These are phyloP conservation scores for Epichloe gansuensis DNA, from an alignment of 2,329 filamentous ascomycete species.

Conservation along the genomic window DNA sequence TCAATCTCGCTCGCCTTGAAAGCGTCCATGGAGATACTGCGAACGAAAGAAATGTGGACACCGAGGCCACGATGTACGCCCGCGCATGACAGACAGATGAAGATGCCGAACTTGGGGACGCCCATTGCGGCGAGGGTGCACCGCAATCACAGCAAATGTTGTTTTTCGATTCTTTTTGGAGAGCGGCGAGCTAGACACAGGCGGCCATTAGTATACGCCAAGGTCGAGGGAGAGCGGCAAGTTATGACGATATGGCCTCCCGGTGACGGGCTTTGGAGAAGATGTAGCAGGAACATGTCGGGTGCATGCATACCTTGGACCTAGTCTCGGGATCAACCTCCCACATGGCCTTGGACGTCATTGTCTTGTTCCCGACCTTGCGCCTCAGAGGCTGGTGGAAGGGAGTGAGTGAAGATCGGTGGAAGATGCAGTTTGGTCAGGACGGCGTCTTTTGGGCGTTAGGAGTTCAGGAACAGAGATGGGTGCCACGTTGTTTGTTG, in stretches of 20 bases:
- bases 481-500: not conserved
- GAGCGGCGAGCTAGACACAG: constrained; percentile 61
- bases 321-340: constrained; percentile 96
- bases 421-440: not conserved
- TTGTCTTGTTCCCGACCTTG: constrained; percentile 16
- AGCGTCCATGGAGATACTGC: constrained; percentile 95
- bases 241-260: constrained; percentile 5
- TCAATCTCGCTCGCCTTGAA: constrained; percentile 90
- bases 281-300: not conserved
- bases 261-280: not conserved
- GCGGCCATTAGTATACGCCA: constrained; percentile 1
- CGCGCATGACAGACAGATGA: constrained; percentile 94
- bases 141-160: constrained; percentile 89
- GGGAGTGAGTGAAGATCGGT: not conserved
- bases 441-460: not conserved
- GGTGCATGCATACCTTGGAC: constrained; percentile 58
- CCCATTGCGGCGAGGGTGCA: constrained; percentile 96
- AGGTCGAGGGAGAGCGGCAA: not conserved
- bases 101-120: constrained; percentile 95
- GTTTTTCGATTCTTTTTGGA: constrained; percentile 85
- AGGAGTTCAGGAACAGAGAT: not conserved
- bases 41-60: constrained; percentile 96
- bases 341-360: constrained; percentile 79
- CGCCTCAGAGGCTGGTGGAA: not conserved
- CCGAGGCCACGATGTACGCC: constrained; percentile 90